Evolutionary conservation across 495 filamentous ascomycete genomes (phyloP).

Genomic region (Aspergillus baeticus): DNA sequence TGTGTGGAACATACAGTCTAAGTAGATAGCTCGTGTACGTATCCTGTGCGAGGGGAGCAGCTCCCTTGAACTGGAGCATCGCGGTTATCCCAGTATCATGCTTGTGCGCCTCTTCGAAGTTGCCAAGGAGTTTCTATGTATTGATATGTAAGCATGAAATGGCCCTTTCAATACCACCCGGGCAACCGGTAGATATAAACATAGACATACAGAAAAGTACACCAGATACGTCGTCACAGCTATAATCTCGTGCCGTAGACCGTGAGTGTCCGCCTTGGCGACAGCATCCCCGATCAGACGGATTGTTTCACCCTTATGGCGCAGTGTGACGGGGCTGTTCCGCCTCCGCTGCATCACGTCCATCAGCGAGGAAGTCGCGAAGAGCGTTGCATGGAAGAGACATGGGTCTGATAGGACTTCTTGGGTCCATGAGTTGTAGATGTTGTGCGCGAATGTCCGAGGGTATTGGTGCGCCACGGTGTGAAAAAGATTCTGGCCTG

Average conservation of each 20-base stretch:
- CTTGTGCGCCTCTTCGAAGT: neutral
- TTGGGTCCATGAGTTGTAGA: neutral
- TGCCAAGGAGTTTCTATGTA: neutral
- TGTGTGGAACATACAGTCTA: neutral
- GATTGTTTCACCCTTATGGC: neutral
- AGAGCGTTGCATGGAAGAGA: neutral
- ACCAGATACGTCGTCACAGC: neutral
- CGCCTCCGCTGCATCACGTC: neutral
- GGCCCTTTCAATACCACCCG: too few relatives aligned
- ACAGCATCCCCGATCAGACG: neutral
- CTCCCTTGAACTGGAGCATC: neutral
- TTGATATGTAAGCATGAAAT: too few relatives aligned
- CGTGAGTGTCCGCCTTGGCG: neutral
- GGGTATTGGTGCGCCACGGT: neutral
- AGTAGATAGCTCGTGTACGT: neutral
- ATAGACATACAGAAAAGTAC: neutral
- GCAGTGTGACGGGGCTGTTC: neutral
- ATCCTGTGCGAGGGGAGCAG: neutral
- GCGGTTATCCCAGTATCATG: neutral
- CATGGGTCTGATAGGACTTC: neutral
- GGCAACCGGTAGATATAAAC: too few relatives aligned
- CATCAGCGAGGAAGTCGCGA: neutral
- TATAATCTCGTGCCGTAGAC: neutral
- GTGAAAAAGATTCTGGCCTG: neutral
- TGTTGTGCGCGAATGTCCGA: neutral